Percentiles rank a stretch among this genome's conserved stretches.
Evolutionary conservation across 106 monocot genomes (phyloP).

Genomic region (Vanilla planifolia): DNA sequence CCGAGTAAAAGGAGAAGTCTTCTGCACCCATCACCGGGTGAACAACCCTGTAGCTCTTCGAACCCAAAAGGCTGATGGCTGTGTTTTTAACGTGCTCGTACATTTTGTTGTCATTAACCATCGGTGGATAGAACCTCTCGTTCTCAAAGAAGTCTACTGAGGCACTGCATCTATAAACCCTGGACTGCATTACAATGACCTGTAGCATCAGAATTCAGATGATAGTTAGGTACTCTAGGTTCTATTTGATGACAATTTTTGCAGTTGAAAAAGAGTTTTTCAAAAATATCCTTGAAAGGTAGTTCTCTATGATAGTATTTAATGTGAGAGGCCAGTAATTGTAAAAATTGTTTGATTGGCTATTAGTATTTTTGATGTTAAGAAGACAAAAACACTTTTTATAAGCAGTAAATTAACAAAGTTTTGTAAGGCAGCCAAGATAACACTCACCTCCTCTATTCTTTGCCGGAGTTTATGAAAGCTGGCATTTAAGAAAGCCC

Average conservation of each 20-base stretch:
- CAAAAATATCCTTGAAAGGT: no score
- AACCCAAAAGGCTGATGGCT: slow-evolving; percentile 44
- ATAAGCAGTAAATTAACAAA: no score
- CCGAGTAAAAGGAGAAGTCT: slow-evolving; percentile 80
- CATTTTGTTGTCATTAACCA: slow-evolving; percentile 50
- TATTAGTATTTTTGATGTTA: no score
- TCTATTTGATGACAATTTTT: no score
- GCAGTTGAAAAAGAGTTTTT: no score
- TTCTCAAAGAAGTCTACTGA: slow-evolving; percentile 76
- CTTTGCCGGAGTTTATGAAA: slow-evolving; percentile 48
- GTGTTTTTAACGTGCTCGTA: slow-evolving; percentile 47
- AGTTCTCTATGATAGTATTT: no score
- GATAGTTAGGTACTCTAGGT: no score
- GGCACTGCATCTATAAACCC: slow-evolving; percentile 59
- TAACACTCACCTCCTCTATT: slow-evolving; percentile 61
- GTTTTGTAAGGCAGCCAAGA: neutral
- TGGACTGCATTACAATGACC: slow-evolving; percentile 62
- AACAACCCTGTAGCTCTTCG: slow-evolving; percentile 35
- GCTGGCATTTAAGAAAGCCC: slow-evolving; percentile 63
- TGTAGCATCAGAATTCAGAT: slow-evolving; percentile 15
- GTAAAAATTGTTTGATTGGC: no score
- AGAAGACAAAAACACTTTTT: no score
- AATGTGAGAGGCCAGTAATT: no score
- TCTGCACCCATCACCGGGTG: slow-evolving; percentile 76
- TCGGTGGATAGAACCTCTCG: slow-evolving; percentile 63